Evolutionary conservation across 176 grass and related monocot species (phyloP).

Genomic region (Carex kokanica): DNA sequence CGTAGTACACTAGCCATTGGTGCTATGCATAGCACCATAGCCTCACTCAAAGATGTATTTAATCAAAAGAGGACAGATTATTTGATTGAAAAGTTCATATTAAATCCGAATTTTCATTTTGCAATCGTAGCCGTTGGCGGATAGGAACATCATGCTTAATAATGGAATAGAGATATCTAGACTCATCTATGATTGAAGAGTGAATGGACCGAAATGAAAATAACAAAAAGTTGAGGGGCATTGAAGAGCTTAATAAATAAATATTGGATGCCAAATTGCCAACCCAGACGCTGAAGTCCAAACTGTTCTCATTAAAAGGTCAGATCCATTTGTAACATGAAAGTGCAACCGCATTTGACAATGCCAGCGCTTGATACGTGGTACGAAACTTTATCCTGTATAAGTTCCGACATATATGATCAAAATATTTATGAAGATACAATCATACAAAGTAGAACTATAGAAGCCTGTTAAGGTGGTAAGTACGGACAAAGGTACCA

Average conservation of each 20-base stretch:
- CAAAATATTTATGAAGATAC: background rate
- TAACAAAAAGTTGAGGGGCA: too few relatives aligned
- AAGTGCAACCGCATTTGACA: constrained; percentile 12
- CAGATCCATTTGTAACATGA: constrained; percentile 14
- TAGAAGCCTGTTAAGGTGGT: constrained; percentile 14
- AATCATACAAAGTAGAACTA: background rate
- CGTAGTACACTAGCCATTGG: too few relatives aligned
- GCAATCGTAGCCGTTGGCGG: too few relatives aligned
- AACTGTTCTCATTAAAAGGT: constrained; percentile 14
- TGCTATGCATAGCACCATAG: too few relatives aligned
- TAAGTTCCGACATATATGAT: constrained; percentile 12
- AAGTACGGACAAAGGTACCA: constrained; percentile 16
- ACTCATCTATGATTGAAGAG: too few relatives aligned
- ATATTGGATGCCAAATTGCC: background rate
- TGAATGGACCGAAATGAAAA: too few relatives aligned
- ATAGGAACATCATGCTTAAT: too few relatives aligned
- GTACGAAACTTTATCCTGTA: background rate
- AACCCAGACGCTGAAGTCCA: background rate
- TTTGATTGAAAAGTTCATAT: too few relatives aligned
- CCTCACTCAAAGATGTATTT: too few relatives aligned
- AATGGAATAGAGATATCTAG: too few relatives aligned
- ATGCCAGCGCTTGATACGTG: constrained; percentile 10
- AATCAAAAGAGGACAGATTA: too few relatives aligned
- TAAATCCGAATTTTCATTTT: too few relatives aligned
- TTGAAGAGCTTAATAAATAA: background rate